Evolutionary conservation across 345 rosid species (phyloP).

Genomic region (Pelargonium nanum): DNA sequence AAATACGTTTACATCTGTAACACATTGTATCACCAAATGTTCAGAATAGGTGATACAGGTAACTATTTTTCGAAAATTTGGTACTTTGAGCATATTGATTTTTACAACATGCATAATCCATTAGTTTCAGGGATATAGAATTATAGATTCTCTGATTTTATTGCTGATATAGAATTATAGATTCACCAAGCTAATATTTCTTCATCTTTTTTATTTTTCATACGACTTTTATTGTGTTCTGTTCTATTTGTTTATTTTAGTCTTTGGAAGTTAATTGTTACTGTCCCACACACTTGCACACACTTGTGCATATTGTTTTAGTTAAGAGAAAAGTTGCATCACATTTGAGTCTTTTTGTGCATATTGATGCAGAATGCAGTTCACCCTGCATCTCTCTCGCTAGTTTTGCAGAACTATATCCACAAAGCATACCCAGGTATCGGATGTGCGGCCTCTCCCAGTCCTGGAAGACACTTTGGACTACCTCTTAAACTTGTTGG

Average conservation of each 20-base stretch:
- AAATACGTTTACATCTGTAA: background rate
- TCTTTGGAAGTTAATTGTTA: background rate
- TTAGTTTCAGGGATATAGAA: background rate
- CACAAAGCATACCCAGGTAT: constrained; percentile 30
- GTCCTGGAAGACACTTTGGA: constrained; percentile 64
- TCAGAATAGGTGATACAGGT: background rate
- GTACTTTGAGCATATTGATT: background rate
- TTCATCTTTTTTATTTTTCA: background rate
- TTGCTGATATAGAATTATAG: background rate
- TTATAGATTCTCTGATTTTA: background rate
- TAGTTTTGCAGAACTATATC: constrained; percentile 96
- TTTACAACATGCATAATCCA: background rate
- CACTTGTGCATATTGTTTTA: background rate
- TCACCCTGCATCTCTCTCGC: constrained; percentile 14
- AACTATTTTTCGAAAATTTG: background rate
- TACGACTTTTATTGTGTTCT: too few relatives aligned
- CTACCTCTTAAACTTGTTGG: constrained; percentile 55
- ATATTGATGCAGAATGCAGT: background rate
- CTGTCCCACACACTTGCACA: background rate
- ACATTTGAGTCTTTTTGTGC: background rate
- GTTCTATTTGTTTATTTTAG: too few relatives aligned
- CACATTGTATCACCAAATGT: background rate
- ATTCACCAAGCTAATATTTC: background rate
- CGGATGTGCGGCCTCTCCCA: constrained; percentile 68
- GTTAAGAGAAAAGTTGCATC: background rate